These are phyloP conservation scores for Sporothrix sp. DNA, from an alignment of 2,329 filamentous ascomycete species.

Conservation along the genomic window DNA sequence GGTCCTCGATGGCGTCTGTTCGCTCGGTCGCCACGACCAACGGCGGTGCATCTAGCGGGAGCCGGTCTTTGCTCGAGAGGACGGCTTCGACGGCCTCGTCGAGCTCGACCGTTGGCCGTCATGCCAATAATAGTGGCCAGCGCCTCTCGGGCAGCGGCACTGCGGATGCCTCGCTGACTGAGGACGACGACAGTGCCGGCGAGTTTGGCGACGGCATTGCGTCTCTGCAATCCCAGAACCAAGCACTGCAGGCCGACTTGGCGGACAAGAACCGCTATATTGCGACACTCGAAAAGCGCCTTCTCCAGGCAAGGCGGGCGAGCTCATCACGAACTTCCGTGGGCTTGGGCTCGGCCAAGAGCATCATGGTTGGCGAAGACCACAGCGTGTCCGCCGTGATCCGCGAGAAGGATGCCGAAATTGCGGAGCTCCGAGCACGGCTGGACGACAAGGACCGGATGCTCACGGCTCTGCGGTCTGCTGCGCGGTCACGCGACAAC, in stretches of 20 bases:
- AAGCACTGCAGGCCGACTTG: constrained; percentile 87
- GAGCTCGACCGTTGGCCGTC: constrained; percentile 47
- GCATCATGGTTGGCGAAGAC: constrained; percentile 66
- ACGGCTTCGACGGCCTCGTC: constrained; percentile 59
- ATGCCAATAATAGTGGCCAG: constrained; percentile 36
- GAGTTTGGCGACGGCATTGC: constrained; percentile 83
- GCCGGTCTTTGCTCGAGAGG: constrained; percentile 47
- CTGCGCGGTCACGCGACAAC: constrained; percentile 74
- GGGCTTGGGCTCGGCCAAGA: constrained; percentile 50
- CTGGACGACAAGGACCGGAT: constrained; percentile 94
- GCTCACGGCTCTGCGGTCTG: constrained; percentile 75
- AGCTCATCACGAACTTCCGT: constrained; percentile 82
- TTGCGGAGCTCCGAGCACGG: constrained; percentile 77
- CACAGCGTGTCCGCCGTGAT: constrained; percentile 63
- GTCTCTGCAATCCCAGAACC: constrained; percentile 72
- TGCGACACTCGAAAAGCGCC: constrained; percentile 78
- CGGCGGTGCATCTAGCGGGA: constrained; percentile 24
- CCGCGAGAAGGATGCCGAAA: constrained; percentile 86
- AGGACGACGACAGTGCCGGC: constrained; percentile 62
- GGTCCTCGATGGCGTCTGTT: constrained; percentile 48
- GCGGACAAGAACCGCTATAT: constrained; percentile 98
- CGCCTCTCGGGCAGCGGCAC: constrained; percentile 34
- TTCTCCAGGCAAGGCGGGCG: constrained; percentile 80
- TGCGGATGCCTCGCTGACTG: constrained; percentile 31
- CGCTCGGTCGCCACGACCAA: constrained; percentile 45